Evolutionary conservation across 2,329 filamentous ascomycete genomes (phyloP), one percentile per base, ranked within the genome.

Genomic region (Pezicula rhizophila): DNA sequence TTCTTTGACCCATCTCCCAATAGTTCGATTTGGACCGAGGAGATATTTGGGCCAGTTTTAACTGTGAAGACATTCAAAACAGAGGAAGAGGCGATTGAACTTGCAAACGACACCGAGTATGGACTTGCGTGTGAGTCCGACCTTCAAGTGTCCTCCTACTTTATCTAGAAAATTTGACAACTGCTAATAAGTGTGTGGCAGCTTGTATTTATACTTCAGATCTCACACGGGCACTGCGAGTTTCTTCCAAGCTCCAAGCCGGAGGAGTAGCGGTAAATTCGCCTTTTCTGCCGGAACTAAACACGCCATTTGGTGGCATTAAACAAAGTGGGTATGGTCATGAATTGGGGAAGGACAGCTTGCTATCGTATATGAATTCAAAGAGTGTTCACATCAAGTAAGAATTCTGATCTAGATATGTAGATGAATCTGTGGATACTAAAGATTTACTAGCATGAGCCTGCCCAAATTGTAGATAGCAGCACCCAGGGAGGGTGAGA

Each of bases 291-390:
- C 71, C 91, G 2, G 78, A 83, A 64, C 78, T 80, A 67, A 72
- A 79, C 58, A 60, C 83, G 39, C 65, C 59, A 4, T 89, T 89
- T 57, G 83, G 84, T 40, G 87, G 88, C 0, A 87, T 77, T 72
- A 90, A 89, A 68, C 77, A 88, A 68, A 79, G 72, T 40, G 87
- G 87, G 48, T 85, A 87, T 46, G 87, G 87, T 20, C 81, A 84
- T 46, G 87, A 92, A 66, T 70, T 85, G 5, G 82, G 83, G 52
- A 79, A 84, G 70, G 76, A 76, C 40, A 82, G 80, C 1, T 65
- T 86, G 42, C 69, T 71, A 35, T 80, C 81, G 68, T 86, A 85
- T 66, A 80, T 78, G 14, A 74, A 85, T 64, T 77, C 71, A 63
- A 86, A 85, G 74, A 77, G 76, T 1, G 79, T 85, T 8, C 68